Evolutionary conservation across 441 rosid genomes (phyloP), one percentile per base, ranked within the genome.

Genomic region (Croton setiger): DNA sequence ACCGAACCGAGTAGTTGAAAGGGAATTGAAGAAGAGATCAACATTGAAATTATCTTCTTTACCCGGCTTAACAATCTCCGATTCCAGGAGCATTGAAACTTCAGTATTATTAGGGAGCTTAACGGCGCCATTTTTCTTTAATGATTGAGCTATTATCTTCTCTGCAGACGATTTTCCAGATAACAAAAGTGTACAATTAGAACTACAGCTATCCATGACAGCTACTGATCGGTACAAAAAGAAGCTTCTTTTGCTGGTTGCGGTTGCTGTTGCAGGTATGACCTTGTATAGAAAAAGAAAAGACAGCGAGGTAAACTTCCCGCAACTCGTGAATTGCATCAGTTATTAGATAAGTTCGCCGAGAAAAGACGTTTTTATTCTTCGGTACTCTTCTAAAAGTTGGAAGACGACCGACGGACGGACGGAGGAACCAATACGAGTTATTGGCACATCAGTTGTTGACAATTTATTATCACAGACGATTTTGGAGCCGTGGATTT

Each of bases 91-190:
- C 11, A 79, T 35, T 13, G 80, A 83, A 71, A 83, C 64, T 79
- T 79, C 67, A 15, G 66, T 45, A 55, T 67, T 48, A 69, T 80
- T 83, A 20, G 87, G 81, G 33, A 92, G 83, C 61, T 83, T 94
- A 60, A 94, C 73, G 21, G 76, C 12, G 74, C 74, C 63, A 36
- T 18, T 83, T 60, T 60, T 74, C 86, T 82, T 87, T 60, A 90
- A 57, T 59, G 78, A 73, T 45, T 59, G 66, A 3, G 94, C 94
- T 23, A 69, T 61, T 64, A 88, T 92, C 20, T 71, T 71, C 63
- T 87, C 97, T 2, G 79, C 60, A 52, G 77, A 60, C 1, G 98
- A 88, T 70, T 91, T 90, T 62, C 97, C 97, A 57, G 75, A 79
- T 21, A 94, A 75, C 58, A 87, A 79, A 68, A 92, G 77, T 43